Evolutionary conservation across 2,329 filamentous ascomycete species (phyloP).

Genomic region (Nothopassalora personata): DNA sequence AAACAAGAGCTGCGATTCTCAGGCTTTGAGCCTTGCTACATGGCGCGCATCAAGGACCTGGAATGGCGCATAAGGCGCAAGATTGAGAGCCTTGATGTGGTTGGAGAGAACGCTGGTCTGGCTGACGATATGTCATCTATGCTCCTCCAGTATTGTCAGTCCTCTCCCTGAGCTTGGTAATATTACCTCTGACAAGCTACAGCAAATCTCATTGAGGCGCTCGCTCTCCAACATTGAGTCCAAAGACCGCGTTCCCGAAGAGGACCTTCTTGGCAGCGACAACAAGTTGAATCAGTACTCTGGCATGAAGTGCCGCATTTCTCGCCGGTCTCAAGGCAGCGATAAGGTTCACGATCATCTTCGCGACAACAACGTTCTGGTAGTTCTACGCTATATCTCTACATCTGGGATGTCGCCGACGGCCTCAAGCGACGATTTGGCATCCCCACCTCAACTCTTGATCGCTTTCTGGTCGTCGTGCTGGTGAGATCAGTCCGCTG

Average conservation of each 20-base stretch:
- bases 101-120: not conserved
- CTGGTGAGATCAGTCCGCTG: too few species aligned
- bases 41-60: slow-evolving; percentile 8
- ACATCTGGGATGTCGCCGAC: too few species aligned
- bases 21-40: slow-evolving; percentile 9
- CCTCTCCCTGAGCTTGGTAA: not conserved
- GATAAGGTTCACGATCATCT: too few species aligned
- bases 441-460: too few species aligned
- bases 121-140: not conserved
- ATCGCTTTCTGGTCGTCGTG: too few species aligned
- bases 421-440: too few species aligned
- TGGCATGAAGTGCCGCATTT: too few species aligned
- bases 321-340: too few species aligned
- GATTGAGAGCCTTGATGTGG: slow-evolving; percentile 1
- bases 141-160: too few species aligned
- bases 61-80: slow-evolving; percentile 8
- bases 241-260: slow-evolving; percentile 9
- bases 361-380: too few species aligned
- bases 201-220: slow-evolving; percentile 2
- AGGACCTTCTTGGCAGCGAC: slow-evolving; percentile 1
- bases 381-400: too few species aligned
- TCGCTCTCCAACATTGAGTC: slow-evolving; percentile 4
- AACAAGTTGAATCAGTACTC: slow-evolving; percentile 1
- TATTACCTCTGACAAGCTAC: not conserved
- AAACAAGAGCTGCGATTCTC: slow-evolving; percentile 7